A percentile compares a stretch with the other conserved stretches of the same genome.
phyloP scores from a whole-genome alignment of 2,329 filamentous ascomycete species.

The Clonostachys rhizophaga region DNA sequence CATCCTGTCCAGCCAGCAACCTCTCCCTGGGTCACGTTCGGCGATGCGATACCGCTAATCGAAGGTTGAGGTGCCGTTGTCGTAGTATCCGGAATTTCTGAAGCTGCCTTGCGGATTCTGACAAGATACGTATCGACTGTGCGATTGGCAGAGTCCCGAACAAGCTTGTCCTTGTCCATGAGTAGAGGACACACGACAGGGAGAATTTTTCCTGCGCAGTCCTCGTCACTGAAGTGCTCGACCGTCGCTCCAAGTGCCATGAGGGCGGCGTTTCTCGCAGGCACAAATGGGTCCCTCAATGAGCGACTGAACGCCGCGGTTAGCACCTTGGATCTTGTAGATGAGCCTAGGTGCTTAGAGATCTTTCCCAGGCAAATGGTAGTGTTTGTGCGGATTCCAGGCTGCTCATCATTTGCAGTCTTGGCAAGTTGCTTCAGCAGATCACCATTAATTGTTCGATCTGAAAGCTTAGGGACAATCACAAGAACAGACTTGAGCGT shows the following conservation, averaged over 20 bases:
- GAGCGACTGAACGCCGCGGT: constrained; percentile 89
- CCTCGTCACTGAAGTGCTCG: constrained; percentile 85
- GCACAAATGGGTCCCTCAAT: constrained; percentile 88
- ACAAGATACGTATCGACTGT: constrained; percentile 83
- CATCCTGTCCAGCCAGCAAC: constrained; percentile 75
- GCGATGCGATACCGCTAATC: background rate
- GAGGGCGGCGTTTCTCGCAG: constrained; percentile 84
- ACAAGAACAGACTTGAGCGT: constrained; percentile 91
- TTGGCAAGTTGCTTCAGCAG: constrained; percentile 87
- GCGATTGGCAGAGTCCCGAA: constrained; percentile 88
- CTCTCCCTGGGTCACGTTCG: constrained; percentile 3
- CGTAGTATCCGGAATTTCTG: constrained; percentile 73
- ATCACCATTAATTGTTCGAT: constrained; percentile 90
- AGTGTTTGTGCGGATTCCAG: constrained; percentile 94
- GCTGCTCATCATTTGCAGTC: constrained; percentile 95
- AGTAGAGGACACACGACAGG: constrained; percentile 80
- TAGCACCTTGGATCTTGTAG: constrained; percentile 83
- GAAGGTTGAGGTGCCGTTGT: constrained; percentile 72
- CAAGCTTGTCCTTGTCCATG: constrained; percentile 91
- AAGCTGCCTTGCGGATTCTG: constrained; percentile 73
- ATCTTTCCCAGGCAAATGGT: constrained; percentile 98
- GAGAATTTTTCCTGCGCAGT: constrained; percentile 78
- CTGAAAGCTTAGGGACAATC: constrained; percentile 83
- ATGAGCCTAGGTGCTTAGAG: constrained; percentile 75
- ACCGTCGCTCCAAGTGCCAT: constrained; percentile 80